Conservation (phyloP, 2,329 filamentous ascomycete species). For the Claviceps arundinis region DNA sequence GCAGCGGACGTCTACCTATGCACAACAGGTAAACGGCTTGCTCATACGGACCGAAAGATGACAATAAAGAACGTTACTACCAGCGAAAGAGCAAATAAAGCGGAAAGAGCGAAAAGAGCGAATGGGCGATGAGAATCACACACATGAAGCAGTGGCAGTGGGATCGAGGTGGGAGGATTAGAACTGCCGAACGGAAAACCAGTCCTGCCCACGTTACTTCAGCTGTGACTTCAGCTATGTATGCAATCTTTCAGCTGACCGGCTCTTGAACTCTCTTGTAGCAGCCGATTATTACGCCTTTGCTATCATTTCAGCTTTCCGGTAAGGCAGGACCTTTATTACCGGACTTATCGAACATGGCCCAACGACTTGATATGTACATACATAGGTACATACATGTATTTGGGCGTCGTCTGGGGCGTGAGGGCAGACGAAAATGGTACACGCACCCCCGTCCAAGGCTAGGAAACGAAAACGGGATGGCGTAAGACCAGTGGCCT, state of each 20-base stretch:
- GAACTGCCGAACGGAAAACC: neutral
- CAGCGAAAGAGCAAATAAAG: neutral
- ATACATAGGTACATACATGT: too few species aligned
- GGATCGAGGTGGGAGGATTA: neutral
- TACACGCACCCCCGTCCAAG: slow-evolving; percentile 1
- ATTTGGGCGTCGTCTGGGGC: neutral
- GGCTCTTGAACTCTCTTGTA: neutral
- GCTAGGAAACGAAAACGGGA: neutral
- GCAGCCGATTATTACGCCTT: neutral
- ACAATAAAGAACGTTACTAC: neutral
- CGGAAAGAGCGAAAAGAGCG: neutral
- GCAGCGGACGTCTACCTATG: neutral
- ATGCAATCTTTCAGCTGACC: neutral
- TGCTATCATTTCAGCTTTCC: neutral
- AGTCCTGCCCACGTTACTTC: neutral
- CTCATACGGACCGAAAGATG: neutral
- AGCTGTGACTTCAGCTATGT: neutral
- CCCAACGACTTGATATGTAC: neutral
- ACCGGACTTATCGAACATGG: neutral
- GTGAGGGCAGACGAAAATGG: slow-evolving; percentile 3
- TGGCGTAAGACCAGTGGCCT: slow-evolving; percentile 1
- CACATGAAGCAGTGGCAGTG: slow-evolving; percentile 2
- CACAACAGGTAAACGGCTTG: neutral
- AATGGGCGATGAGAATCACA: neutral
- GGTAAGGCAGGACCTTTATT: neutral